These are phyloP conservation scores for Boletus fagicola DNA, from an alignment of 768 basidiomycete genomes.

Conservation along the genomic window DNA sequence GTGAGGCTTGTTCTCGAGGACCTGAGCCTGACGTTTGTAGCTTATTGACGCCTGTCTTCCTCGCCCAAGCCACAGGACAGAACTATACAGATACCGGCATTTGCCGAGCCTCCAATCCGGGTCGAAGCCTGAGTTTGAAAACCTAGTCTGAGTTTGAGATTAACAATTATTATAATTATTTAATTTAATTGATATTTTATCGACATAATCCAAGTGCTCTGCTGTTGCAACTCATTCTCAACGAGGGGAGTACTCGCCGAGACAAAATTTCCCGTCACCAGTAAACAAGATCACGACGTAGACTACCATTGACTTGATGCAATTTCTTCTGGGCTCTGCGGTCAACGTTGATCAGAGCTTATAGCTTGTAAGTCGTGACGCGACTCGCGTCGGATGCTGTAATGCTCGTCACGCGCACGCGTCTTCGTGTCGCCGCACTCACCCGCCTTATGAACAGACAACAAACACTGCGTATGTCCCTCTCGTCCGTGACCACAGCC, in stretches of 20 bases:
- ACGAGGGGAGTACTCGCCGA: neutral
- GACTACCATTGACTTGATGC: neutral
- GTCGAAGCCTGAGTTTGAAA: too few species aligned
- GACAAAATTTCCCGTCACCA: neutral
- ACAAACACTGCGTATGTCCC: conserved; percentile 60
- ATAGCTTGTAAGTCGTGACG: neutral
- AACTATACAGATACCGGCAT: conserved; percentile 43
- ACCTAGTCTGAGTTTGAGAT: too few species aligned
- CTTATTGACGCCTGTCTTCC: neutral
- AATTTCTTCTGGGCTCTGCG: neutral
- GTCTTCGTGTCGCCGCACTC: conserved; percentile 13
- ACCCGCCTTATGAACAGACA: conserved; percentile 58
- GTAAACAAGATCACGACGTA: neutral
- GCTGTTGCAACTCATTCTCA: too few species aligned
- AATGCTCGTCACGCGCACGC: conserved; percentile 27
- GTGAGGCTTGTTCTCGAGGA: conserved; percentile 22
- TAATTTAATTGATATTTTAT: neutral
- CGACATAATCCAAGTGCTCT: too few species aligned
- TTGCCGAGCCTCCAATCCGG: conserved; percentile 32
- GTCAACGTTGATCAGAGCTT: neutral
- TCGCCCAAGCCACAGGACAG: conserved; percentile 35
- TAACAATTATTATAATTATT: neutral
- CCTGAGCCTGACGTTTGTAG: neutral
- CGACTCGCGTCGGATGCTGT: conserved; percentile 8
- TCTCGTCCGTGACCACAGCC: neutral